phyloP scores from a whole-genome alignment of 192 early-diverging fungal species.

The Piromyces finnis region DNA sequence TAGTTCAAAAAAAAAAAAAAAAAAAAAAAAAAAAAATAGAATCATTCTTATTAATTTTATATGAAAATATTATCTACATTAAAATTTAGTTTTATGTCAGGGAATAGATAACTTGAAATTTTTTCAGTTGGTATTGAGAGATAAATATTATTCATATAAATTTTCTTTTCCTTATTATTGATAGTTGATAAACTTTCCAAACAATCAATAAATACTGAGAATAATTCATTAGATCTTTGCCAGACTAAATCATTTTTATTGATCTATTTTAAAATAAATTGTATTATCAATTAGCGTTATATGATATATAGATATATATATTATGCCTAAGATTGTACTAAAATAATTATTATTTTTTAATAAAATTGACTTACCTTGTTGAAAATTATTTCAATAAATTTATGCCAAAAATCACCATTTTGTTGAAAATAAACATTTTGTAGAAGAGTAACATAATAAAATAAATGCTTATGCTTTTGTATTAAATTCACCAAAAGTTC shows the following conservation, averaged over 20 bases:
- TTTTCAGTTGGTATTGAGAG: not conserved
- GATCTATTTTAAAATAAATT: too few relatives aligned
- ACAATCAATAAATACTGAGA: not conserved
- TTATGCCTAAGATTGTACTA: too few relatives aligned
- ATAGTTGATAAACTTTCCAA: not conserved
- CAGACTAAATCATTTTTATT: not conserved
- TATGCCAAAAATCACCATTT: not conserved
- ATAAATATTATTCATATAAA: not conserved
- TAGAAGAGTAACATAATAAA: not conserved
- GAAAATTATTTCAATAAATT: not conserved
- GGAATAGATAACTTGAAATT: not conserved
- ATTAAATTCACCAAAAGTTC: not conserved
- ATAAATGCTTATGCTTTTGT: not conserved
- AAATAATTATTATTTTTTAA: too few relatives aligned
- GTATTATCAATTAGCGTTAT: too few relatives aligned
- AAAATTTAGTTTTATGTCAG: not conserved
- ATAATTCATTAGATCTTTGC: not conserved
- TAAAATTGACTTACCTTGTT: not conserved
- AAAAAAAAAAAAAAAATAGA: too few relatives aligned
- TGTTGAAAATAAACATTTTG: not conserved
- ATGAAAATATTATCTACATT: too few relatives aligned
- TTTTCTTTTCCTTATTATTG: not conserved
- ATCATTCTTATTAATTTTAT: too few relatives aligned
- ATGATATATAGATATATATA: too few relatives aligned
- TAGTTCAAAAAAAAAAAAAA: too few relatives aligned